phyloP scores from a whole-genome alignment of 75 land plant genomes.

The Cunninghamia lanceolata region DNA sequence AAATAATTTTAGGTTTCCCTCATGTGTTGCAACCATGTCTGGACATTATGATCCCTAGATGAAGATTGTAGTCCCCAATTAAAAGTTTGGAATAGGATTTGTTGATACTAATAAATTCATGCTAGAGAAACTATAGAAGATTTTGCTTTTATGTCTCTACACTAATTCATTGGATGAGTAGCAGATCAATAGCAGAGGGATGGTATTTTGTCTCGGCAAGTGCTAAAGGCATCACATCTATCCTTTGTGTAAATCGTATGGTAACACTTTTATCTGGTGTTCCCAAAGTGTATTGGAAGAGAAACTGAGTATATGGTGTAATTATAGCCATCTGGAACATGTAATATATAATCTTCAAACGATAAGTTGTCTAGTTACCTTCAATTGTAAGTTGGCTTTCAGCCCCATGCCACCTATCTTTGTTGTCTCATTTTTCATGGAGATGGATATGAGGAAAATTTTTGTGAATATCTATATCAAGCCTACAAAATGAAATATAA shows the following conservation, averaged over 20 bases:
- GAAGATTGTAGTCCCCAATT: no score
- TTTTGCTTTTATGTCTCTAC: conserved; percentile 80
- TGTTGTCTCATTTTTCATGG: conserved; percentile 83
- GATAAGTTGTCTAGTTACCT: conserved; percentile 98
- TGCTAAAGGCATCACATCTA: conserved; percentile 96
- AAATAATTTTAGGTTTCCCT: no score
- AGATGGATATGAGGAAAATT: conserved; percentile 90
- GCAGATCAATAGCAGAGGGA: conserved; percentile 95
- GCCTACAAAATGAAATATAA: conserved; percentile 72
- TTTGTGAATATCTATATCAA: conserved; percentile 92
- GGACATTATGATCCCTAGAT: no score
- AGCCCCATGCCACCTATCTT: conserved; percentile 91
- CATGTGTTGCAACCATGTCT: no score
- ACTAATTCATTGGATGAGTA: conserved; percentile 87
- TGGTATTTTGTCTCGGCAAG: conserved; percentile 93
- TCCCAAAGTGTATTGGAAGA: conserved; percentile 73
- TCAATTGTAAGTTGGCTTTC: conserved; percentile 98
- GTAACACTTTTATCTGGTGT: conserved; percentile 85
- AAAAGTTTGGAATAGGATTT: conserved; percentile 85
- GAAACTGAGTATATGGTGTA: conserved; percentile 96
- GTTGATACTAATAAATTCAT: conserved; percentile 88
- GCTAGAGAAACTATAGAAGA: conserved; percentile 90
- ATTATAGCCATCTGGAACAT: conserved; percentile 99
- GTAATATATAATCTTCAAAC: conserved; percentile 88
- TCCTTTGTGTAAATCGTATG: conserved; percentile 80